Percentiles rank a stretch among this genome's conserved stretches.
Evolutionary conservation across 768 basidiomycete species (phyloP).

Genomic region (Fomitopsis serialis): DNA sequence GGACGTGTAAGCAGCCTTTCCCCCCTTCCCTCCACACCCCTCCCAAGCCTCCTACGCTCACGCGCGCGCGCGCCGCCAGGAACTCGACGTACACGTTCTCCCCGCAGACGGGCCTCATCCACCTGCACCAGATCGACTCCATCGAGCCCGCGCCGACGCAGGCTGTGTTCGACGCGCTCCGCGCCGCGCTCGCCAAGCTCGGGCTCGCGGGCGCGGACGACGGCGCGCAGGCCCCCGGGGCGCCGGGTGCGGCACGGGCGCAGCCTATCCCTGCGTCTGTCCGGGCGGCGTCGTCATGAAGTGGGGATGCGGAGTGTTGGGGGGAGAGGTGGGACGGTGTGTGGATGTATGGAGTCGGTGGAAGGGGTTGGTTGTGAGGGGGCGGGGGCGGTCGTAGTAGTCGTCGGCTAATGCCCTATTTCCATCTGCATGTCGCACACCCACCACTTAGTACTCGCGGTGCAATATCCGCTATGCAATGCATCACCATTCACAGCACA

Average conservation of each 20-base stretch:
- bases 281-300: neutral
- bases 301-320: neutral
- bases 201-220: conserved; percentile 5
- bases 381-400: too few relatives aligned
- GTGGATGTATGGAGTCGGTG: too few relatives aligned
- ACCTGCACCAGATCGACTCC: conserved; percentile 63
- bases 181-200: conserved; percentile 14
- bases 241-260: neutral
- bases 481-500: too few relatives aligned
- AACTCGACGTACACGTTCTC: conserved; percentile 74
- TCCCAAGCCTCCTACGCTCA: too few relatives aligned
- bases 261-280: neutral
- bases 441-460: too few relatives aligned
- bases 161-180: conserved; percentile 59
- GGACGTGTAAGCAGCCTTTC: conserved; percentile 53
- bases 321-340: too few relatives aligned
- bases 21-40: neutral
- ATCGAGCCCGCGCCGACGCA: conserved; percentile 75
- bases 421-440: too few relatives aligned
- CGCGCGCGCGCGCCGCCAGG: conserved; percentile 27
- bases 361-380: too few relatives aligned
- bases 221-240: neutral
- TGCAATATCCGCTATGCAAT: too few relatives aligned
- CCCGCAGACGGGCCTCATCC: conserved; percentile 56
- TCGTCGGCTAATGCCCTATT: too few relatives aligned